phyloP scores from a whole-genome alignment of 768 basidiomycete genomes.

The Trichaptum fuscoviolaceum region DNA sequence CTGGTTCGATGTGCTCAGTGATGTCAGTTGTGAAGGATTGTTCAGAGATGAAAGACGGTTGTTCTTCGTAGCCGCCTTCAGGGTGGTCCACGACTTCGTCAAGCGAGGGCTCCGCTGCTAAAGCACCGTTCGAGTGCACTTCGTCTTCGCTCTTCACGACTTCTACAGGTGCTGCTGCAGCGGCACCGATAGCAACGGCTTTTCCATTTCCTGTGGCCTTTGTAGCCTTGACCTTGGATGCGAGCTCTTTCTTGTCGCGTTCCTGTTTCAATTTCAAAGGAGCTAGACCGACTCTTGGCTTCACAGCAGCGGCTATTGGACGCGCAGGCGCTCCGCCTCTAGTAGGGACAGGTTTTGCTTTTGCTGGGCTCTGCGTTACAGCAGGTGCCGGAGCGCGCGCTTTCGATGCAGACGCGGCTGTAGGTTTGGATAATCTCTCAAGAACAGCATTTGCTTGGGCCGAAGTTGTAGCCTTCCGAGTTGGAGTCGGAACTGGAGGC shows the following conservation, averaged over 20 bases:
- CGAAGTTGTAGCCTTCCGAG: constrained; percentile 45
- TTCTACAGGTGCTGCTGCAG: constrained; percentile 18
- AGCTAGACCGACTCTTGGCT: constrained; percentile 1
- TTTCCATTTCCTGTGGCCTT: constrained; percentile 22
- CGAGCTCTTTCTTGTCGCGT: constrained; percentile 6
- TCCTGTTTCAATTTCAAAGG: constrained; percentile 3
- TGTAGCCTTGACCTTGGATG: constrained; percentile 20
- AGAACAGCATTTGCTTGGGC: constrained; percentile 40
- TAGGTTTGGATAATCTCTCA: constrained; percentile 77
- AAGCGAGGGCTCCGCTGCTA: constrained; percentile 13
- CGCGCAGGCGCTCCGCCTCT: constrained; percentile 26
- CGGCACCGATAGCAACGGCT: constrained; percentile 19
- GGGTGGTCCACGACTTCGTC: constrained; percentile 13
- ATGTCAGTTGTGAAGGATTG: neutral
- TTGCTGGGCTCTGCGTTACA: constrained; percentile 9
- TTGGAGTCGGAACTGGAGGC: constrained; percentile 39
- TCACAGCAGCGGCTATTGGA: constrained; percentile 16
- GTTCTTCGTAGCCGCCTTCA: constrained; percentile 7
- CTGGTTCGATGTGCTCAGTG: constrained; percentile 9
- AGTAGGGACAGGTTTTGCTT: constrained; percentile 12
- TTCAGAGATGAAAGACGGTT: neutral
- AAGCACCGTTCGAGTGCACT: constrained; percentile 7
- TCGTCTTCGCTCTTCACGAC: constrained; percentile 14
- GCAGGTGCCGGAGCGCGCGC: constrained; percentile 36
- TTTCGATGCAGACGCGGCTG: constrained; percentile 68